Percentiles rank a stretch among this genome's conserved stretches.
These are phyloP conservation scores for Candida caryicola DNA, from an alignment of 805 yeast genomes.

Conservation along the genomic window DNA sequence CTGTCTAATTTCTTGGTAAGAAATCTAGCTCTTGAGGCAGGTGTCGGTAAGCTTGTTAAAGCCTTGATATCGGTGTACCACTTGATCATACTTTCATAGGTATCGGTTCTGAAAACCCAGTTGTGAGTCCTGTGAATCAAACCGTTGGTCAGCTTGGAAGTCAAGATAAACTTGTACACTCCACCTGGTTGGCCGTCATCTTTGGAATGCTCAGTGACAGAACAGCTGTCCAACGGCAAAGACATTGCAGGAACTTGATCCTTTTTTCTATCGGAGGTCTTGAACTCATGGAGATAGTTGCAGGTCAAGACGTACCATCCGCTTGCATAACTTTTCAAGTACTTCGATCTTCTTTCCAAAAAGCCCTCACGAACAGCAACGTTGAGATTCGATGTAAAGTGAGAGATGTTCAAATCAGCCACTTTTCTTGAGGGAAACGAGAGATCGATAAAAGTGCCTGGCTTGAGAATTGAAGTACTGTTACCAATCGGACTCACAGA, in stretches of 20 bases:
- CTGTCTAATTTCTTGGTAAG: conserved; percentile 22
- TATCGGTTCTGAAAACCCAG: conserved; percentile 92
- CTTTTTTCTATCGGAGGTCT: conserved; percentile 72
- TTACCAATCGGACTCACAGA: conserved; percentile 27
- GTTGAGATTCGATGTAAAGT: conserved; percentile 68
- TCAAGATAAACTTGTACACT: conserved; percentile 73
- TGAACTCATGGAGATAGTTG: conserved; percentile 85
- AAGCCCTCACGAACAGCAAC: conserved; percentile 66
- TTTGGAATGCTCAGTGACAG: conserved; percentile 77
- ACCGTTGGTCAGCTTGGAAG: conserved; percentile 68
- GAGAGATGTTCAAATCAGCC: conserved; percentile 58
- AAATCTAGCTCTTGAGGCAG: conserved; percentile 52
- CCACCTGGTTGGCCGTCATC: conserved; percentile 58
- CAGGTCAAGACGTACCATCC: conserved; percentile 93
- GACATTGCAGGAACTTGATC: conserved; percentile 85
- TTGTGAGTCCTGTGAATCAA: conserved; percentile 79
- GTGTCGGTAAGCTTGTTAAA: conserved; percentile 61
- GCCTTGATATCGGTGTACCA: conserved; percentile 82
- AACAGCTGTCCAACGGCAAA: conserved; percentile 72
- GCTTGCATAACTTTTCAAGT: conserved; percentile 81
- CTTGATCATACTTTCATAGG: conserved; percentile 70
- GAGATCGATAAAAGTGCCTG: conserved; percentile 41
- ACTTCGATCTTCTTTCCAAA: conserved; percentile 88
- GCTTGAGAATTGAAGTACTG: conserved; percentile 22
- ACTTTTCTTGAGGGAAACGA: conserved; percentile 36